Evolutionary conservation across 2,329 filamentous ascomycete genomes (phyloP), one percentile per base, ranked within the genome.

Genomic region (Lecanicillium sp.): DNA sequence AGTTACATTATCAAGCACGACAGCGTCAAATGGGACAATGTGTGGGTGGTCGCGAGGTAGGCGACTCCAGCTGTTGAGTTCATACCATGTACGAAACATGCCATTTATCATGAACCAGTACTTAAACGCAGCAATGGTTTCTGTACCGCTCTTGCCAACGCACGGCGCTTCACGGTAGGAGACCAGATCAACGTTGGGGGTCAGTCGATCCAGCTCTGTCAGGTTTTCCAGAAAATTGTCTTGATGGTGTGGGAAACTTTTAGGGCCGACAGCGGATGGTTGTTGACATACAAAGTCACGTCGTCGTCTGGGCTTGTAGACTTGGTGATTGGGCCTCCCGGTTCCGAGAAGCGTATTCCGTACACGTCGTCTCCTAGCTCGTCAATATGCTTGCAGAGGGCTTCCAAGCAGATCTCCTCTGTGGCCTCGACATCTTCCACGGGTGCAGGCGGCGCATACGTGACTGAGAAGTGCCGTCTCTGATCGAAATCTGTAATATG

Each of bases 31-130:
- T 0, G 50, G 48, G 2, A 61, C 49, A 5, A 64, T 55, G 25
- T 63, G 57, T 20, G 54, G 53, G 32, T 64, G 56, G 8, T 4
- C 32, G n/a, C n/a, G n/a, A n/a, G n/a, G n/a, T 2, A 61, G 59
- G 0, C 65, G 55, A 20, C 52, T 55, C 44, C 49, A 50, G 5
- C 57, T 14, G 17, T 60, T 55, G 41, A 57, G 45, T 40, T 65
- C 61, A 11, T 60, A 40, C 61, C 59, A 62, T 4, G 38, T 30
- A 32, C 37, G 38, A 7, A 40, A 7, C 19, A 41, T 1, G 33
- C 45, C 44, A 30, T 52, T 44, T 27, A 42, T 47, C 3, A 51
- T 10, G 10, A 56, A 53, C 43, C 55, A 56, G 41, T 62, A 61
- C 27, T 62, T 62, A 30, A 59, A 61, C 1, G 56, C 49, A 7